Evolutionary conservation across 2,329 filamentous ascomycete genomes (phyloP).

Genomic region (Furcasterigmium furcatum): DNA sequence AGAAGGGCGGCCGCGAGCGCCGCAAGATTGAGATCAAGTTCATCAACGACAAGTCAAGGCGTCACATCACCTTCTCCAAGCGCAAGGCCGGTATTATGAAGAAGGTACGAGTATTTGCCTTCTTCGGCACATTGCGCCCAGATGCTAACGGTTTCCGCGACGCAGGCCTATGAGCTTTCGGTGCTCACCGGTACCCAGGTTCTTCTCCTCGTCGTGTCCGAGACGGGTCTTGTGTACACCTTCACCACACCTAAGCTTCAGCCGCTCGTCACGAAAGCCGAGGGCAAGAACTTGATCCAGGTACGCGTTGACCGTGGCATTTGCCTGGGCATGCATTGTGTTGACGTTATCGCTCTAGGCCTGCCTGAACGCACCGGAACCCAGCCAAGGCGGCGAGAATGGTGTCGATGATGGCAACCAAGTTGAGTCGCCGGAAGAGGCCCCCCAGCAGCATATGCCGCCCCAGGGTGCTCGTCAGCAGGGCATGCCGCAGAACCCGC

Average conservation of each 20-base stretch:
- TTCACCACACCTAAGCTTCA: conserved; percentile 98
- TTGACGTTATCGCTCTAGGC: conserved; percentile 56
- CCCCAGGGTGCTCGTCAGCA: conserved; percentile 55
- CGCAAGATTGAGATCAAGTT: conserved; percentile 99
- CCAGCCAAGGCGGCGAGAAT: conserved; percentile 75
- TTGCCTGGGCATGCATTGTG: too few relatives aligned
- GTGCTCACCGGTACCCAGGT: conserved; percentile 98
- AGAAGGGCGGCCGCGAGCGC: conserved; percentile 95
- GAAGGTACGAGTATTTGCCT: conserved; percentile 68
- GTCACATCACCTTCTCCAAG: conserved; percentile 99
- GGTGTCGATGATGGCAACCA: conserved; percentile 73
- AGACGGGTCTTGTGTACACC: conserved; percentile 95
- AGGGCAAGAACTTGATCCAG: conserved; percentile 99
- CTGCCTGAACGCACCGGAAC: conserved; percentile 94
- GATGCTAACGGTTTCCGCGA: conserved; percentile 9
- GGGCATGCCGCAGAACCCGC: conserved; percentile 61
- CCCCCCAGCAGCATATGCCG: conserved; percentile 71
- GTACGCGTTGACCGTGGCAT: conserved; percentile 47
- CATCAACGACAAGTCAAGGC: conserved; percentile 98
- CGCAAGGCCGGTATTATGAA: conserved; percentile 99
- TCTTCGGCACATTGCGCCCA: not conserved
- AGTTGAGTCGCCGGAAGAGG: conserved; percentile 90
- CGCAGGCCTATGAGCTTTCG: conserved; percentile 91
- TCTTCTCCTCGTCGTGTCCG: conserved; percentile 90
- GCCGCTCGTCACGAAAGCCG: conserved; percentile 94